Evolutionary conservation across 768 basidiomycete species (phyloP), one percentile per base, ranked within the genome.

Genomic region (Panus rudis): DNA sequence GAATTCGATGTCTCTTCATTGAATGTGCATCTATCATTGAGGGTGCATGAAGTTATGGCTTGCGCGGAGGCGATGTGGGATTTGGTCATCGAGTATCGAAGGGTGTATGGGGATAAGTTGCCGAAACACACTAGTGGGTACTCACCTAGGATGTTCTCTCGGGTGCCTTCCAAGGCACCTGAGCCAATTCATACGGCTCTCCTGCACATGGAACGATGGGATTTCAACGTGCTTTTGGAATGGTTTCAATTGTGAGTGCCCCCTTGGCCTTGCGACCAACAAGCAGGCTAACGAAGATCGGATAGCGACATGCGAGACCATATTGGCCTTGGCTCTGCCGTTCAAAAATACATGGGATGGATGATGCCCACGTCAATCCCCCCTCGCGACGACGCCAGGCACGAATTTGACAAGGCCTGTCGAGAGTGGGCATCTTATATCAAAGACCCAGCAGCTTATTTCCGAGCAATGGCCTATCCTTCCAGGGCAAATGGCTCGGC

Each of bases 31-130:
- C 66, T 88, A n/a, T 64, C 72, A 14, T 45, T 78, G 49, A 70
- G 81, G 12, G 72, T 73, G 7, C 69, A 73, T 45, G 84, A 84
- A 56, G 69, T 86, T n/a, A 50, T 85, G 12, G 81, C 71, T 6
- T 86, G 83, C 52, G 69, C 78, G 0, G 85, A 87, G 60, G 68
- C 77, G 23, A 87, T 87, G 83, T 88, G 85, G 85, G 82, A 83
- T 42, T 86, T 78, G 75, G 72, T 86, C 3, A 54, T 64, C 17
- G 71, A 71, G 20, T 72, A 71, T 47, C 78, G 62, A 55, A 47
- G n/a, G n/a, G n/a, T n/a, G n/a, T n/a, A n/a, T n/a, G n/a, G n/a
- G n/a, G 41, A n/a, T n/a, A n/a, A n/a, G n/a, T n/a, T n/a, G 42
- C 20, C 30, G 33, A 32, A 22, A 23, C 39, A 27, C 12, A 17